Percentiles rank a stretch among this genome's conserved stretches.
These are phyloP conservation scores for Lecanosticta acicola DNA, from an alignment of 2,329 filamentous ascomycete species.

Conservation along the genomic window DNA sequence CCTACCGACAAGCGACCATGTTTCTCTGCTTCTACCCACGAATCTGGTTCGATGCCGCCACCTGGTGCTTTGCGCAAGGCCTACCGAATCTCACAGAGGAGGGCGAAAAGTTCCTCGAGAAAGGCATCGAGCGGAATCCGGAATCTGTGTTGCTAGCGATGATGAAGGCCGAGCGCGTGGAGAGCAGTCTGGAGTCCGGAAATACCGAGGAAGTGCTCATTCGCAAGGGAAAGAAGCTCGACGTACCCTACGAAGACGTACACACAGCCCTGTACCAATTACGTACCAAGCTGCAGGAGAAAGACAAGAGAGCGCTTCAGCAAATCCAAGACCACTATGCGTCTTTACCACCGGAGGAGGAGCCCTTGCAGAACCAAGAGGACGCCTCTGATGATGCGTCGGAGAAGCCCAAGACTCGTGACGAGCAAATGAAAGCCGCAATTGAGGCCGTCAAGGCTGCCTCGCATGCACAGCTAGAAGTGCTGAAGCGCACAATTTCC, in stretches of 20 bases:
- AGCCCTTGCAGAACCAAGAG: conserved; percentile 32
- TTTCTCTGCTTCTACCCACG: conserved; percentile 90
- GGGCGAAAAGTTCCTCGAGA: conserved; percentile 70
- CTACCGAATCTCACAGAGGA: conserved; percentile 46
- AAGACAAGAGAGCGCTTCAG: conserved; percentile 57
- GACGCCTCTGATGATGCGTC: conserved; percentile 47
- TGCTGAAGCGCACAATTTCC: conserved; percentile 79
- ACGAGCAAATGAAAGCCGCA: conserved; percentile 50
- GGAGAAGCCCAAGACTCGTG: conserved; percentile 44
- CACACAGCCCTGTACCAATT: conserved; percentile 84
- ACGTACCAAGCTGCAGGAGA: conserved; percentile 63
- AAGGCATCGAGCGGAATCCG: conserved; percentile 83
- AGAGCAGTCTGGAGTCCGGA: conserved; percentile 68
- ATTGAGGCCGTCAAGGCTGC: conserved; percentile 57
- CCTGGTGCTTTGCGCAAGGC: conserved; percentile 81
- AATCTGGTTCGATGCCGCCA: conserved; percentile 90
- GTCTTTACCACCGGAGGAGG: conserved; percentile 38
- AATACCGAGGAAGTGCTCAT: conserved; percentile 61
- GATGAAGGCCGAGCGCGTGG: conserved; percentile 81
- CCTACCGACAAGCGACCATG: conserved; percentile 92
- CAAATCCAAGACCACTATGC: conserved; percentile 52
- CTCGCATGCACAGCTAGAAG: conserved; percentile 65
- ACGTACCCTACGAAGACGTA: conserved; percentile 76
- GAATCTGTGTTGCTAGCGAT: conserved; percentile 88
- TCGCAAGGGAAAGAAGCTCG: conserved; percentile 63